These are phyloP conservation scores for Collybia mongolica DNA, from an alignment of 768 basidiomycete genomes.

Conservation along the genomic window DNA sequence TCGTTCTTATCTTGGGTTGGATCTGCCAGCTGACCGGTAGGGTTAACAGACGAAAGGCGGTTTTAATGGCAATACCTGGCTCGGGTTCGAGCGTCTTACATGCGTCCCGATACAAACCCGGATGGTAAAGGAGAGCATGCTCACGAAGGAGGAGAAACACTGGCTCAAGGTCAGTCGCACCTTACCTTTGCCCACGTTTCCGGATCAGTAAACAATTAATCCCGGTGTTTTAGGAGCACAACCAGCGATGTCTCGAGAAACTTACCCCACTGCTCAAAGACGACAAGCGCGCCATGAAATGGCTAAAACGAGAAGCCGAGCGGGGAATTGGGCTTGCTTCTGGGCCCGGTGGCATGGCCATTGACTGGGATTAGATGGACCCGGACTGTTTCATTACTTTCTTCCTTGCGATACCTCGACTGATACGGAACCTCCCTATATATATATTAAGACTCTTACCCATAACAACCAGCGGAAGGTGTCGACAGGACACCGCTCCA, in stretches of 20 bases:
- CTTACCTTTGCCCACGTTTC: too few relatives aligned
- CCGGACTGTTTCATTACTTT: neutral
- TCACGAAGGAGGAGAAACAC: constrained; percentile 82
- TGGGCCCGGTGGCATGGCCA: constrained; percentile 67
- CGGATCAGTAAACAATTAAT: too few relatives aligned
- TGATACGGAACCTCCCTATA: neutral
- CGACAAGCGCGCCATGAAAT: constrained; percentile 79
- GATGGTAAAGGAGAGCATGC: constrained; percentile 83
- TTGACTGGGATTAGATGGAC: constrained; percentile 73
- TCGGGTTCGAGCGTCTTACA: constrained; percentile 89
- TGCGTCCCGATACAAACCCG: constrained; percentile 92
- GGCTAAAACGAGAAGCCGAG: constrained; percentile 76
- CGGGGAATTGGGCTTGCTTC: constrained; percentile 73
- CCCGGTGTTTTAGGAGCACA: constrained; percentile 60
- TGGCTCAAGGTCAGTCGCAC: constrained; percentile 71
- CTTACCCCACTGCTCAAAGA: constrained; percentile 67
- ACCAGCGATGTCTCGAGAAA: constrained; percentile 64
- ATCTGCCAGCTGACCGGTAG: neutral
- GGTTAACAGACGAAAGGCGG: constrained; percentile 59
- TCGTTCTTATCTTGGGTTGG: neutral
- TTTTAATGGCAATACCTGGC: constrained; percentile 76
- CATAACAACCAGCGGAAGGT: neutral
- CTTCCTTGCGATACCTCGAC: constrained; percentile 7
- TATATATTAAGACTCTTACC: neutral
- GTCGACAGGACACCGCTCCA: constrained; percentile 6